phyloP scores from a whole-genome alignment of 176 grass and related monocot genomes.

The Oryza officinalis region DNA sequence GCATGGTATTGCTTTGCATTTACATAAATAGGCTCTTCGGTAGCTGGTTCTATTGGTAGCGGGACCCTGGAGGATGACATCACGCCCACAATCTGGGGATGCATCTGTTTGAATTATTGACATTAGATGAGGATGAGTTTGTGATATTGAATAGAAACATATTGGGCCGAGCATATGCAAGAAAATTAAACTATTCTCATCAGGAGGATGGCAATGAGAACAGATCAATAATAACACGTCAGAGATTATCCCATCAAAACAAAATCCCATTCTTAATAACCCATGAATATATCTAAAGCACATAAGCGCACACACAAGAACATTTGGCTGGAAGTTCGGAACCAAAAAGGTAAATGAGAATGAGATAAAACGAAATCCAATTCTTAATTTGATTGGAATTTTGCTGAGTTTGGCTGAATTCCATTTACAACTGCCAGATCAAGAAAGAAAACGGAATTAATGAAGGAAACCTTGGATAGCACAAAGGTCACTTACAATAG shows the following conservation, averaged over 20 bases:
- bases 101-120: constrained; percentile 54
- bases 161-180: constrained; percentile 18
- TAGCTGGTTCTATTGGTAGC: constrained; percentile 72
- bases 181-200: neutral
- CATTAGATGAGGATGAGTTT: constrained; percentile 2
- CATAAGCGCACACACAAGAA: constrained; percentile 2
- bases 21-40: constrained; percentile 92
- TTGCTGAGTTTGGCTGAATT: too few relatives aligned
- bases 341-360: neutral
- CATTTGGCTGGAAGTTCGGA: neutral
- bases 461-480: constrained; percentile 27
- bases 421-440: too few relatives aligned
- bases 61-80: constrained; percentile 65
- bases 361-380: too few relatives aligned
- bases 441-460: neutral
- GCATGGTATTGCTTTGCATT: constrained; percentile 94
- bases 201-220: neutral
- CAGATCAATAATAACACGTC: neutral
- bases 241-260: neutral
- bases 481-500: constrained; percentile 60
- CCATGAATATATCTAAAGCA: neutral
- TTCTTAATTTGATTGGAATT: too few relatives aligned
- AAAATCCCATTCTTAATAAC: neutral
- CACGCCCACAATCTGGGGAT: constrained; percentile 66
- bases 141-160: neutral